Conservation (phyloP, 2,329 filamentous ascomycete species). For the Phaeosphaeria sp. region DNA sequence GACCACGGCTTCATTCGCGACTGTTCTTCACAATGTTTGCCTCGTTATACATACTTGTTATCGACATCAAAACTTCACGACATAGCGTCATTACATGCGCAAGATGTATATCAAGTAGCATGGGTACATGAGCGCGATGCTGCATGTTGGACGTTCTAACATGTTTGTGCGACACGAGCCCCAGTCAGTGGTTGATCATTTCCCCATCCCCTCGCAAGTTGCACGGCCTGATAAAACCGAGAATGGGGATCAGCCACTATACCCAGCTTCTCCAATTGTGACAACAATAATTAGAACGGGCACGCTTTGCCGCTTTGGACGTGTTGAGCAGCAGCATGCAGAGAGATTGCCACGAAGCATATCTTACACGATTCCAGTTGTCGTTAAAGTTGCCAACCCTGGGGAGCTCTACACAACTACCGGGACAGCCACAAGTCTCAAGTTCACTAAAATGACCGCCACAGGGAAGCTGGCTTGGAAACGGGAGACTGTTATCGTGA, state of each 20-base stretch:
- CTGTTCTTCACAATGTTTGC: background rate
- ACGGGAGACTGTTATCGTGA: background rate
- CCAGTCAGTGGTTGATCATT: background rate
- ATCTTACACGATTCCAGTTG: background rate
- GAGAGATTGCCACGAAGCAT: background rate
- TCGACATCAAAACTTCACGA: background rate
- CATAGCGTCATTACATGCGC: no score
- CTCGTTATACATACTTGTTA: background rate
- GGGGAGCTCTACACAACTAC: background rate
- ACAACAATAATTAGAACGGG: background rate
- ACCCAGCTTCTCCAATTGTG: background rate
- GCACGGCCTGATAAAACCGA: constrained; percentile 27
- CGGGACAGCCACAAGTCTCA: background rate
- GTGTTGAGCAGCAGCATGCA: background rate
- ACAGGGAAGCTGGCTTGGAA: background rate
- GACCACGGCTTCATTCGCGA: background rate
- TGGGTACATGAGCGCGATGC: background rate
- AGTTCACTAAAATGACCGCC: background rate
- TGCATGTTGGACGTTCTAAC: background rate
- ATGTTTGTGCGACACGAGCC: background rate
- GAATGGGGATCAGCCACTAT: constrained; percentile 1
- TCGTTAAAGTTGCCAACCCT: background rate
- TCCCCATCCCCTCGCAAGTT: constrained; percentile 7
- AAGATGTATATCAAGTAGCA: no score
- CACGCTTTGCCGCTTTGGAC: background rate